Evolutionary conservation across 2,329 filamentous ascomycete genomes (phyloP).

Genomic region (Aspergillus spinulosporus): DNA sequence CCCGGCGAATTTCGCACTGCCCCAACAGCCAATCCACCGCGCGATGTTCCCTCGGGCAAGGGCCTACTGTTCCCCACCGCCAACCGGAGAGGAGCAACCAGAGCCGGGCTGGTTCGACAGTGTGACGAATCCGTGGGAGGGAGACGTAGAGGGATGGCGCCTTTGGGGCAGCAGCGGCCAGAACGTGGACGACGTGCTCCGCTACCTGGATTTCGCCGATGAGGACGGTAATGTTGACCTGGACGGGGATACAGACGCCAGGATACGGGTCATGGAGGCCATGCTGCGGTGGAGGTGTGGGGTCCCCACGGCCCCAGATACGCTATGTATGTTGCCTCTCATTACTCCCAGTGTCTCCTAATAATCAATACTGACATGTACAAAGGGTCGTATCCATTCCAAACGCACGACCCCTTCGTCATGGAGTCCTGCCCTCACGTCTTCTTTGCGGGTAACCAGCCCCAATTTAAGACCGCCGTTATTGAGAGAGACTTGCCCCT

Average conservation of each 20-base stretch:
- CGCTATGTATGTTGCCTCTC: conserved; percentile 68
- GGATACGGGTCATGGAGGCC: conserved; percentile 87
- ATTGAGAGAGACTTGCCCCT: conserved; percentile 55
- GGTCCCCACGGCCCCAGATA: conserved; percentile 94
- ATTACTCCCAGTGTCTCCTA: not conserved
- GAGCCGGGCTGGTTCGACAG: conserved; percentile 76
- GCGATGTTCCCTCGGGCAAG: conserved; percentile 83
- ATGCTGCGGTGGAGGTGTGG: conserved; percentile 90
- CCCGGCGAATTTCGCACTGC: conserved; percentile 84
- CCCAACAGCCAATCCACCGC: conserved; percentile 88
- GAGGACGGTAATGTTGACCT: conserved; percentile 29
- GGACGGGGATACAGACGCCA: conserved; percentile 60
- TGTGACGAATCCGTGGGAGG: conserved; percentile 92
- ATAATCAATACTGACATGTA: conserved; percentile 15
- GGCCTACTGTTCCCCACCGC: conserved; percentile 57
- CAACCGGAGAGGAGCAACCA: conserved; percentile 33
- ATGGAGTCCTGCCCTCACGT: conserved; percentile 83
- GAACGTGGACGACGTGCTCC: conserved; percentile 89
- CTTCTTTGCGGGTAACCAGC: conserved; percentile 86
- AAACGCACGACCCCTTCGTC: conserved; percentile 89
- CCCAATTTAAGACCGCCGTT: conserved; percentile 69
- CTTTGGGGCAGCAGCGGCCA: conserved; percentile 86
- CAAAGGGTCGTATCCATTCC: conserved; percentile 90
- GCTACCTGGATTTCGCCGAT: conserved; percentile 67
- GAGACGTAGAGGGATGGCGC: conserved; percentile 85